Conservation (phyloP, 176 grass and related monocot genomes). For the Carex scoparia region DNA sequence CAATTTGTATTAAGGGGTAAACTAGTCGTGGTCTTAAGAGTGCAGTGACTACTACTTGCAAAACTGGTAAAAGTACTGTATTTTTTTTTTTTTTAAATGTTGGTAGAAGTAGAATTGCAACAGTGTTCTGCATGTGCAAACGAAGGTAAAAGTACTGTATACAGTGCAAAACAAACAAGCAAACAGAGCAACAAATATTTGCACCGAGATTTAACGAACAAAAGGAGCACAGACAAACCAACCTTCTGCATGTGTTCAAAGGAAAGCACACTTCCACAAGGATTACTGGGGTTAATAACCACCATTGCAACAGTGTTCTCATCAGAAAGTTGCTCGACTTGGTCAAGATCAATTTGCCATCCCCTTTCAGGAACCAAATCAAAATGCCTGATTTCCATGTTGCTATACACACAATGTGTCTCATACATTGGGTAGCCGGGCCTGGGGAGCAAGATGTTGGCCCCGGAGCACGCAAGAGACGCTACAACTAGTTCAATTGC, state of each 20-base stretch:
- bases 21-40: not conserved
- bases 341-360: constrained; percentile 54
- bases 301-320: constrained; percentile 68
- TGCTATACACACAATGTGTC: constrained; percentile 34
- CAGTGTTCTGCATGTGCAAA: no score
- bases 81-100: no score
- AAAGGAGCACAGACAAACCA: not conserved
- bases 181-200: not conserved
- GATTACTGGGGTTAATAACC: constrained; percentile 67
- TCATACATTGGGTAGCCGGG: constrained; percentile 48
- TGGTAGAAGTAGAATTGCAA: no score
- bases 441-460: constrained; percentile 57
- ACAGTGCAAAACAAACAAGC: not conserved
- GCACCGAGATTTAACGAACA: not conserved
- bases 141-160: not conserved
- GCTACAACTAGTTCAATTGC: constrained; percentile 55
- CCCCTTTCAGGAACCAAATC: constrained; percentile 39
- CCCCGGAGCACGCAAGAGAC: constrained; percentile 38
- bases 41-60: not conserved
- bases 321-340: constrained; percentile 49
- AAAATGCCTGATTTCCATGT: constrained; percentile 46
- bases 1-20: not conserved
- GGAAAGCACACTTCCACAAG: constrained; percentile 71
- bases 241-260: constrained; percentile 57
- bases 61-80: not conserved